These are phyloP conservation scores for Inonotus obliquus DNA, from an alignment of 1,284 basidiomycete species.

Conservation along the genomic window DNA sequence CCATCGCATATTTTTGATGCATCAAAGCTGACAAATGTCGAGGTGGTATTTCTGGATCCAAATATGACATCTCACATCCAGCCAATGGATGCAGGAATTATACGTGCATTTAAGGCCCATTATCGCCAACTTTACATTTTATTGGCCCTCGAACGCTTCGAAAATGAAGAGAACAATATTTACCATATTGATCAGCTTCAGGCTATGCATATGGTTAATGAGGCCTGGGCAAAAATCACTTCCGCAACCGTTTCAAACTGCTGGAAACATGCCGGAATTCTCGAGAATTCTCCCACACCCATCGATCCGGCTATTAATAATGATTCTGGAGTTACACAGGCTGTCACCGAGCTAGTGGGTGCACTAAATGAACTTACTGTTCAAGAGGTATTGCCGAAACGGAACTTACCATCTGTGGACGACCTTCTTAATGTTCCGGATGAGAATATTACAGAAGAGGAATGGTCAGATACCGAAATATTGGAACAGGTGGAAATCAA, in stretches of 20 bases:
- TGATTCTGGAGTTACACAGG: background rate
- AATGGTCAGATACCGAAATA: slow-evolving; percentile 6
- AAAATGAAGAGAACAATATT: background rate
- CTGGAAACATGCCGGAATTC: slow-evolving; percentile 10
- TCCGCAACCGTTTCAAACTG: slow-evolving; percentile 8
- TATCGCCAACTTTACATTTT: slow-evolving; percentile 1
- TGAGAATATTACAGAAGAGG: slow-evolving; percentile 1
- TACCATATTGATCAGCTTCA: slow-evolving; percentile 7
- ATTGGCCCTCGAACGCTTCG: background rate
- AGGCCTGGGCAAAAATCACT: background rate
- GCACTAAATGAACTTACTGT: background rate
- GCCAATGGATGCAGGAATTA: slow-evolving; percentile 10
- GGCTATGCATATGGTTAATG: background rate
- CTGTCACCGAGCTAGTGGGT: background rate
- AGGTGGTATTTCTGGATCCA: slow-evolving; percentile 3
- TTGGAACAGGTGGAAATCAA: background rate
- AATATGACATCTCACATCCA: slow-evolving; percentile 10
- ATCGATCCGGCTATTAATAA: slow-evolving; percentile 21
- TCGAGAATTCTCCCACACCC: background rate
- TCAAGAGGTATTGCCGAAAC: background rate
- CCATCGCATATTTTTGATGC: slow-evolving; percentile 1
- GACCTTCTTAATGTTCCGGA: background rate
- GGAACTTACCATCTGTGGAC: background rate
- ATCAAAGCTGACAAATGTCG: background rate
- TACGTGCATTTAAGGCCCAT: slow-evolving; percentile 7